Percentiles rank a stretch among this genome's conserved stretches.
Evolutionary conservation across 1,284 basidiomycete species (phyloP).

Genomic region (Schizophyllum commune): DNA sequence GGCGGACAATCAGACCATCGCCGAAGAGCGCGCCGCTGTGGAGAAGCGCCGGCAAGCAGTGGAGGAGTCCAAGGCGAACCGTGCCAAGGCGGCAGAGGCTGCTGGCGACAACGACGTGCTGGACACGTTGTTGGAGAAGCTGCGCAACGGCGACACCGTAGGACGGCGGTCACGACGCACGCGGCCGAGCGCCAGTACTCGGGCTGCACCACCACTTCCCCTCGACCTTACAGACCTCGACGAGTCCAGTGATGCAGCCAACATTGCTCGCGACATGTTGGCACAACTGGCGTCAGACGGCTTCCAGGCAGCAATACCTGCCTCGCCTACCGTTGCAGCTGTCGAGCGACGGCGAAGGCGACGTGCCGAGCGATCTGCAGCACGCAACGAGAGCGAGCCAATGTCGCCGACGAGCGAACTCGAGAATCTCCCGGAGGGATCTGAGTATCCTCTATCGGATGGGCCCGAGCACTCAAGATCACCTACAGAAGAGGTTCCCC

Average conservation of each 20-base stretch:
- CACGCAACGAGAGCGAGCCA: background rate
- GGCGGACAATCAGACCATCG: slow-evolving; percentile 61
- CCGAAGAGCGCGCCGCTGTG: slow-evolving; percentile 55
- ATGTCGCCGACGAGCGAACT: background rate
- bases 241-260: slow-evolving; percentile 39
- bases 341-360: slow-evolving; percentile 13
- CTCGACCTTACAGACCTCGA: slow-evolving; percentile 28
- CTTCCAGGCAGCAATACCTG: slow-evolving; percentile 20
- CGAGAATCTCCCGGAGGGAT: background rate
- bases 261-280: slow-evolving; percentile 66
- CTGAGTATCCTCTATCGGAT: background rate
- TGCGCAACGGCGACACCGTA: slow-evolving; percentile 61
- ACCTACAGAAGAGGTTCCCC: background rate
- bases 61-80: slow-evolving; percentile 53
- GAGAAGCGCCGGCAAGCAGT: slow-evolving; percentile 61
- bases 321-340: slow-evolving; percentile 25
- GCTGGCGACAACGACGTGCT: slow-evolving; percentile 57
- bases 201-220: slow-evolving; percentile 30
- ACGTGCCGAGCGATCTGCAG: slow-evolving; percentile 1
- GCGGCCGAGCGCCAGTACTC: slow-evolving; percentile 34
- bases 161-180: slow-evolving; percentile 49
- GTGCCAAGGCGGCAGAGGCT: slow-evolving; percentile 43
- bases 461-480: background rate
- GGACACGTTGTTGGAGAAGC: slow-evolving; percentile 66
- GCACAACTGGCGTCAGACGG: slow-evolving; percentile 63